phyloP scores from a whole-genome alignment of 2,329 filamentous ascomycete species.

The Colletotrichum sp. region DNA sequence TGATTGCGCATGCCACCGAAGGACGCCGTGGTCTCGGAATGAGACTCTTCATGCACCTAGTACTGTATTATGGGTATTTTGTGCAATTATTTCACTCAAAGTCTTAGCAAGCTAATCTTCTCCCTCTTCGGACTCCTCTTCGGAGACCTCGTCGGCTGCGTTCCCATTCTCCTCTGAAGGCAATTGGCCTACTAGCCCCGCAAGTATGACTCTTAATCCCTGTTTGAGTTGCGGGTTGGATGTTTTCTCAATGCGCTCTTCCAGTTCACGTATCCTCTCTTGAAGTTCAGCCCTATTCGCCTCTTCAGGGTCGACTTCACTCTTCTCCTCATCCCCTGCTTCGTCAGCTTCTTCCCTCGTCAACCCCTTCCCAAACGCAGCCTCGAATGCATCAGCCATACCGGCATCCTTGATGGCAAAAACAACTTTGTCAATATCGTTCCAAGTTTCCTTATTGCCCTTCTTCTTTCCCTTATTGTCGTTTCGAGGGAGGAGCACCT shows the following conservation, averaged over 20 bases:
- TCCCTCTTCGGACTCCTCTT: neutral
- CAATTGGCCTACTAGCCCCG: slow-evolving; percentile 28
- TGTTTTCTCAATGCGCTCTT: slow-evolving; percentile 27
- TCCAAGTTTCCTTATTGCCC: slow-evolving; percentile 40
- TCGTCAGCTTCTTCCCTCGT: slow-evolving; percentile 29
- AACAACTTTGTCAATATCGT: slow-evolving; percentile 54
- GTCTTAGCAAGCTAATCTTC: neutral
- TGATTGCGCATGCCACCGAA: neutral
- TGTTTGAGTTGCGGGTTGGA: slow-evolving; percentile 28
- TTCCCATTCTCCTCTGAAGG: neutral
- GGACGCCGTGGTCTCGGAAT: neutral
- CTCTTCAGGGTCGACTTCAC: neutral
- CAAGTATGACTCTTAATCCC: slow-evolving; percentile 31
- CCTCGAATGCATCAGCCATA: slow-evolving; percentile 57
- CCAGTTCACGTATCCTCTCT: slow-evolving; percentile 32
- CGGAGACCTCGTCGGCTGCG: neutral
- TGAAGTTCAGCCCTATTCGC: slow-evolving; percentile 26
- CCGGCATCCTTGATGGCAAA: slow-evolving; percentile 62
- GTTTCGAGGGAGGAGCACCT: slow-evolving; percentile 29
- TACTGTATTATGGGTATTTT: too few species aligned
- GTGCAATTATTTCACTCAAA: accelerated
- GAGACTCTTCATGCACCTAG: neutral
- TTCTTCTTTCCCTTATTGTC: slow-evolving; percentile 22
- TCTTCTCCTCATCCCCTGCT: neutral
- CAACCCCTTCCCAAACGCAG: slow-evolving; percentile 48